phyloP scores from a whole-genome alignment of 208 protist species.

The Trypanosoma platydactyli region DNA sequence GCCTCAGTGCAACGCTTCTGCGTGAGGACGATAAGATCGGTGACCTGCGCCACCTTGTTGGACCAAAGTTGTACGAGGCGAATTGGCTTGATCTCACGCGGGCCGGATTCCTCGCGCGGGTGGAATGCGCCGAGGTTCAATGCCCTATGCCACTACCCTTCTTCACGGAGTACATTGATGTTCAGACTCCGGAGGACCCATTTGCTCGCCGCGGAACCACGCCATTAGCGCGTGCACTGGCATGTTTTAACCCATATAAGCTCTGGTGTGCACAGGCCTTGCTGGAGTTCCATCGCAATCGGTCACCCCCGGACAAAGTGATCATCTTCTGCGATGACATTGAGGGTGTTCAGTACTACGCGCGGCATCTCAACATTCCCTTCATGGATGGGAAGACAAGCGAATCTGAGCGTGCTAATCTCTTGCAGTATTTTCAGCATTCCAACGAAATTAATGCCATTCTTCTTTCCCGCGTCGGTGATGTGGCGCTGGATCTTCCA shows the following conservation, averaged over 20 bases:
- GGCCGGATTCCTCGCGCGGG: constrained; percentile 96
- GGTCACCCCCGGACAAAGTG: constrained; percentile 91
- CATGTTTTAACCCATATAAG: constrained; percentile 91
- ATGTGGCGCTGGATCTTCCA: constrained; percentile 98
- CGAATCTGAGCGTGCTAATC: constrained; percentile 76
- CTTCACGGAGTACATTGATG: constrained; percentile 52
- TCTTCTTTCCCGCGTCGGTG: constrained; percentile 97
- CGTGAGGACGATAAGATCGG: constrained; percentile 98
- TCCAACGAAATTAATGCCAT: constrained; percentile 91
- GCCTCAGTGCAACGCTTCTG: constrained; percentile 96
- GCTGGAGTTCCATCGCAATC: constrained; percentile 94
- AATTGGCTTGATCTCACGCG: constrained; percentile 98
- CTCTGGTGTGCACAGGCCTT: constrained; percentile 92
- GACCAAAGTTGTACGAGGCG: constrained; percentile 99
- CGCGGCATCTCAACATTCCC: constrained; percentile 77
- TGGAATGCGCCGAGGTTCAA: constrained; percentile 98
- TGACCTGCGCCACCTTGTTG: constrained; percentile 98
- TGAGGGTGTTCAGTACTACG: constrained; percentile 81
- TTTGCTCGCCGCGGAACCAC: constrained; percentile 18
- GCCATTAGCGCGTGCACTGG: constrained; percentile 27
- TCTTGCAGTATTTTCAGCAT: constrained; percentile 87
- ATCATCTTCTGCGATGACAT: constrained; percentile 93
- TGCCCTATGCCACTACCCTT: constrained; percentile 94
- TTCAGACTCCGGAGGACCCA: constrained; percentile 3
- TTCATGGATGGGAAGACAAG: constrained; percentile 87